Conservation (phyloP, 2,329 filamentous ascomycete species). For the Sporothrix protearum region DNA sequence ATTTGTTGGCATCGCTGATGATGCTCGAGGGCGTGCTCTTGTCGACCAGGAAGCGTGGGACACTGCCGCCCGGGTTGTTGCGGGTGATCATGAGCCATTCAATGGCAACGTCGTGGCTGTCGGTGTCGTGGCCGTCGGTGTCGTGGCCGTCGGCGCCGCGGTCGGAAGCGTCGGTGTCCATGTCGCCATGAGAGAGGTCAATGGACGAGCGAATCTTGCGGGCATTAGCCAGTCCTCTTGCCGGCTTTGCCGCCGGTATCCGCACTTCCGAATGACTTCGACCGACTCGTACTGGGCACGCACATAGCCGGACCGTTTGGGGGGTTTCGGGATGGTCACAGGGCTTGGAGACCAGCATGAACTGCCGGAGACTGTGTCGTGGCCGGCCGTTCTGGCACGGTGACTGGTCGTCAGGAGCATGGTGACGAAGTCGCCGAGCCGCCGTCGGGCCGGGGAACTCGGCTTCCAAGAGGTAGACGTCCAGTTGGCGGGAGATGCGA, state of each 20-base stretch:
- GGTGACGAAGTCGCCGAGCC: conserved; percentile 83
- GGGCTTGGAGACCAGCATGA: conserved; percentile 84
- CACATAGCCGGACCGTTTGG: conserved; percentile 66
- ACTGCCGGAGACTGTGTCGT: conserved; percentile 59
- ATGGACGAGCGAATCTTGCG: conserved; percentile 41
- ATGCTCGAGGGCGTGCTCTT: conserved; percentile 80
- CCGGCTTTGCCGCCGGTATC: conserved; percentile 37
- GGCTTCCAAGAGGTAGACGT: conserved; percentile 78
- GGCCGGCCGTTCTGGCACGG: neutral
- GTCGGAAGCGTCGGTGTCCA: conserved; percentile 32
- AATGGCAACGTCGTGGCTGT: conserved; percentile 46
- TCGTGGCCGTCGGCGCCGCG: conserved; percentile 35
- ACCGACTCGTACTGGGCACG: conserved; percentile 87
- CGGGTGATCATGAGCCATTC: conserved; percentile 94
- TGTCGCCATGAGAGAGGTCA: conserved; percentile 39
- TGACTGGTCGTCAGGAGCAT: conserved; percentile 52
- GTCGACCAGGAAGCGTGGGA: conserved; percentile 88
- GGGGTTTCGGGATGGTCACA: conserved; percentile 72
- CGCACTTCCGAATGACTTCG: conserved; percentile 86
- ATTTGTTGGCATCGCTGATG: conserved; percentile 73
- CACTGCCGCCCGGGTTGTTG: conserved; percentile 82
- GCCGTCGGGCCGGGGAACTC: conserved; percentile 87
- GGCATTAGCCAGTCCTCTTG: conserved; percentile 31
- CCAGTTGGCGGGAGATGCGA: neutral
- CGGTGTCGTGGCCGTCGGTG: conserved; percentile 35